Conservation (phyloP, 2,329 filamentous ascomycete genomes). For the Reticulascus tulasneorum region DNA sequence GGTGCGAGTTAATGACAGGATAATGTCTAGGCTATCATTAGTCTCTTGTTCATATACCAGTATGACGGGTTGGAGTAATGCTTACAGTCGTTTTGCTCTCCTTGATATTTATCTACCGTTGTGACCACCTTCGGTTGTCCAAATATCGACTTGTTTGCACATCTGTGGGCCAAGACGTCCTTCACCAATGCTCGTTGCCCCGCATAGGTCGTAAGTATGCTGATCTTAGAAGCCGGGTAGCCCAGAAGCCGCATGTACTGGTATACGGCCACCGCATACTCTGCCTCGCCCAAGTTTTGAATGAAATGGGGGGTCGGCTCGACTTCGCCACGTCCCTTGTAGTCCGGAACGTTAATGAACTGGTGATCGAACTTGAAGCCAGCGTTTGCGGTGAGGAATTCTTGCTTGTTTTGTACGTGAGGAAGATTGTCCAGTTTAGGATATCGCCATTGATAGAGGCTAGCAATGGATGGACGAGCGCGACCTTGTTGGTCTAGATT, state of each 20-base stretch:
- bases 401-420: slow-evolving; percentile 60
- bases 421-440: slow-evolving; percentile 74
- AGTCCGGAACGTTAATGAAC: slow-evolving; percentile 92
- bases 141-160: slow-evolving; percentile 78
- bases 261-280: slow-evolving; percentile 92
- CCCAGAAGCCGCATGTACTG: slow-evolving; percentile 97
- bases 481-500: slow-evolving; percentile 91
- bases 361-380: slow-evolving; percentile 94
- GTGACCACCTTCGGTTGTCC: slow-evolving; percentile 85
- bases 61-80: slow-evolving; percentile 18
- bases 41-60: neutral
- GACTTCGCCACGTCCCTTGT: slow-evolving; percentile 82
- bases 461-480: slow-evolving; percentile 79
- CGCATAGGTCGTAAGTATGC: slow-evolving; percentile 88
- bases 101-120: slow-evolving; percentile 98
- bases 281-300: slow-evolving; percentile 93
- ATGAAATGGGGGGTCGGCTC: slow-evolving; percentile 93
- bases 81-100: slow-evolving; percentile 98
- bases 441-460: slow-evolving; percentile 93
- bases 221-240: slow-evolving; percentile 80
- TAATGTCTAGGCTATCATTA: slow-evolving; percentile 65
- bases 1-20: slow-evolving; percentile 88
- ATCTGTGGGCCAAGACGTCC: slow-evolving; percentile 81
- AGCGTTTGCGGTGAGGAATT: slow-evolving; percentile 80
- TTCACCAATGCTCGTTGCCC: slow-evolving; percentile 84